phyloP scores from a whole-genome alignment of 345 rosid species.

The Eucalyptus urophylla region DNA sequence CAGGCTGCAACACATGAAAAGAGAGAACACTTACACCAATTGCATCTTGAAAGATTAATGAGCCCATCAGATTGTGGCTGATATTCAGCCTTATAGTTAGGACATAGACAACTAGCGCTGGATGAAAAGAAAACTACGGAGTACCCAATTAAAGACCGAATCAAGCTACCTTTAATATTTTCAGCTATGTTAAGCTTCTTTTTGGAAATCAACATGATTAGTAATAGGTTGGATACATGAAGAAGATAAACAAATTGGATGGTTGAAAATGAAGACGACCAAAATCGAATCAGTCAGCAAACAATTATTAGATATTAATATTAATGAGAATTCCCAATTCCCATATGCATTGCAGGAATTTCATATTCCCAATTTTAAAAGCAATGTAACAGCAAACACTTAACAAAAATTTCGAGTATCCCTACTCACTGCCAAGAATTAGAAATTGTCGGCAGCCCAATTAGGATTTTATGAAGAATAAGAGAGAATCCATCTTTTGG shows the following conservation, averaged over 20 bases:
- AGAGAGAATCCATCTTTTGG: neutral
- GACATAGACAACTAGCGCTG: neutral
- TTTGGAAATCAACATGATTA: neutral
- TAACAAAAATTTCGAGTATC: neutral
- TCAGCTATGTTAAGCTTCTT: neutral
- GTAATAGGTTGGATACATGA: neutral
- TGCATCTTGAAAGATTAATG: neutral
- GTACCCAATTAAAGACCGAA: neutral
- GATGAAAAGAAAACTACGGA: neutral
- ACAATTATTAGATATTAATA: neutral
- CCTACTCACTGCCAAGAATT: neutral
- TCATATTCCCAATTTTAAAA: neutral
- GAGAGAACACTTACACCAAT: neutral
- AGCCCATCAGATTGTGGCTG: neutral
- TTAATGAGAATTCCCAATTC: neutral
- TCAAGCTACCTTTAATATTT: neutral
- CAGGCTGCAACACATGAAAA: constrained; percentile 43
- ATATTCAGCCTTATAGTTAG: neutral
- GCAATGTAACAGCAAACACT: neutral
- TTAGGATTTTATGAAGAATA: neutral
- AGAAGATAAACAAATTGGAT: neutral
- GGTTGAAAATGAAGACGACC: neutral
- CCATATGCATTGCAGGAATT: neutral
- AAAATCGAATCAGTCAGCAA: neutral
- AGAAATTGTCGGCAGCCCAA: neutral